Conservation (phyloP, 768 basidiomycete genomes). For the Rhizopogon vesiculosus region DNA sequence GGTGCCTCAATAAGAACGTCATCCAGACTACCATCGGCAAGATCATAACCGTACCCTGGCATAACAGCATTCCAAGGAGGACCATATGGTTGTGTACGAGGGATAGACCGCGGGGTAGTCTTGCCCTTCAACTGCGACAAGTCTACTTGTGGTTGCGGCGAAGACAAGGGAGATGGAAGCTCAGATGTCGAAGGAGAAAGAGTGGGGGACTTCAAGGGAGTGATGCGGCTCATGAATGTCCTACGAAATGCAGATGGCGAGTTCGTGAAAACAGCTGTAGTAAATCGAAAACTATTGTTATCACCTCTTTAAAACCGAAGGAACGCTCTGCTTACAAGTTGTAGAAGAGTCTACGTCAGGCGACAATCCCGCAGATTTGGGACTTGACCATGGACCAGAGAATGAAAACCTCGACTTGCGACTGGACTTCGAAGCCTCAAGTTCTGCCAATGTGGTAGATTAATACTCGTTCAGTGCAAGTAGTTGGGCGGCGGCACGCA, state of each 20-base stretch:
- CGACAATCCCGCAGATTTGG: background rate
- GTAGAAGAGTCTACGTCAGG: background rate
- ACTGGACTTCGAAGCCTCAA: background rate
- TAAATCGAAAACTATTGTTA: background rate
- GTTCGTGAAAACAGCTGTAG: background rate
- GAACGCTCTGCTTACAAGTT: background rate
- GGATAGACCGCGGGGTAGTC: constrained; percentile 18
- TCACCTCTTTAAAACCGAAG: background rate
- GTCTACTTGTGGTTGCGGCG: constrained; percentile 1
- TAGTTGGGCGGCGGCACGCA: background rate
- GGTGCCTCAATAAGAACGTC: background rate
- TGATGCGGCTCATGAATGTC: constrained; percentile 13
- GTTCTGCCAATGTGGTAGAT: background rate
- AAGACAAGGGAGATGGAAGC: background rate
- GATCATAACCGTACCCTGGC: constrained; percentile 8
- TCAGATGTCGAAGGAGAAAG: constrained; percentile 4
- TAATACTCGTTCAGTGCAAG: background rate
- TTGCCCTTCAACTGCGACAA: constrained; percentile 11
- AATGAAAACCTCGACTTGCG: background rate
- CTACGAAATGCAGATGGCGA: constrained; percentile 3
- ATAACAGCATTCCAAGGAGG: constrained; percentile 31
- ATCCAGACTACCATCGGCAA: background rate
- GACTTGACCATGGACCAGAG: background rate
- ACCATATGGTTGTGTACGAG: constrained; percentile 34
- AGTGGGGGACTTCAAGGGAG: constrained; percentile 13